phyloP scores from a whole-genome alignment of 2,329 filamentous ascomycete genomes.

The Claviceps paspali region DNA sequence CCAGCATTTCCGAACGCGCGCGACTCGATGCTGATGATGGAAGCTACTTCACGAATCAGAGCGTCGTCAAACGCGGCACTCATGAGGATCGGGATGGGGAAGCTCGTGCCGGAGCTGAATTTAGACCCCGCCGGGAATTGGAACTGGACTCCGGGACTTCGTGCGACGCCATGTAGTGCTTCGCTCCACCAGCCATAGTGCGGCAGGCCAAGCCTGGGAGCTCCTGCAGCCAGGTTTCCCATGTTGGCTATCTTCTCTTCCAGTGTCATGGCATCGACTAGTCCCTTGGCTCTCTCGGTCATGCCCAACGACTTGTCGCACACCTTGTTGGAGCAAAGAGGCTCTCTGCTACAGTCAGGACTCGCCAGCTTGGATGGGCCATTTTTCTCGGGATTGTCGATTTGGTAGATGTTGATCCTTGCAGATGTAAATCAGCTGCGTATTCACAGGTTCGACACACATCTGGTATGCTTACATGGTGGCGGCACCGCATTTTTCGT shows the following conservation, averaged over 20 bases:
- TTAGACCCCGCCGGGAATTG: constrained; percentile 11
- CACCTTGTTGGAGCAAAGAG: constrained; percentile 19
- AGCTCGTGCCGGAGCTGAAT: constrained; percentile 47
- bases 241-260: not conserved
- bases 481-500: not conserved
- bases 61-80: constrained; percentile 49
- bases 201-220: constrained; percentile 36
- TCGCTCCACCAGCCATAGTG: constrained; percentile 48
- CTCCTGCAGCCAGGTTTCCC: constrained; percentile 2
- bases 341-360: constrained; percentile 12
- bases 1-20: constrained; percentile 49
- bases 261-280: constrained; percentile 11
- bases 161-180: constrained; percentile 46
- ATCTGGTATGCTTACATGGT: too few species aligned
- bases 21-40: constrained; percentile 41
- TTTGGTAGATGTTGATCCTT: not conserved
- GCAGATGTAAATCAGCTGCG: not conserved
- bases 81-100: constrained; percentile 48
- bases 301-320: constrained; percentile 26
- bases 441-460: too few species aligned
- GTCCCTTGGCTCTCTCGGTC: constrained; percentile 14
- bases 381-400: not conserved
- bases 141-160: constrained; percentile 11
- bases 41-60: constrained; percentile 40
- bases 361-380: constrained; percentile 1